Percentiles rank a stretch among this genome's conserved stretches.
Evolutionary conservation across 2,329 filamentous ascomycete species (phyloP).

Genomic region (Volutella citrinella): DNA sequence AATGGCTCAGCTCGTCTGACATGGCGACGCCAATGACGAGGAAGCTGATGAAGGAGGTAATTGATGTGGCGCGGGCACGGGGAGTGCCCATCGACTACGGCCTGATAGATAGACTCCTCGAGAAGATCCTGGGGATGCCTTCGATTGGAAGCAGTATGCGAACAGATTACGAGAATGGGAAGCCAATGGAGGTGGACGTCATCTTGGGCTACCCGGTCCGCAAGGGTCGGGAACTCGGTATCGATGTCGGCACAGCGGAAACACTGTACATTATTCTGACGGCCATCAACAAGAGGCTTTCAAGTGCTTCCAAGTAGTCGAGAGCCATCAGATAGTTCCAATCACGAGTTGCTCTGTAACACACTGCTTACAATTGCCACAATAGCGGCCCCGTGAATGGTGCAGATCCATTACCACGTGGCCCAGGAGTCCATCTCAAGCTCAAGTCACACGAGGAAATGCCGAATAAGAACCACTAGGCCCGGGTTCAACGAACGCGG

Average conservation of each 20-base stretch:
- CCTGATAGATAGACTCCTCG: constrained; percentile 45
- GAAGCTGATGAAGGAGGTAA: constrained; percentile 50
- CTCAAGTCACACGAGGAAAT: too few relatives aligned
- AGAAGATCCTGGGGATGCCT: constrained; percentile 44
- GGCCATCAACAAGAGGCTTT: constrained; percentile 26
- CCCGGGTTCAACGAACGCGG: too few relatives aligned
- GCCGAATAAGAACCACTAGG: too few relatives aligned
- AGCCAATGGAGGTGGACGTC: constrained; percentile 60
- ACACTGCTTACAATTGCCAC: too few relatives aligned
- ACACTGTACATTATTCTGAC: constrained; percentile 34
- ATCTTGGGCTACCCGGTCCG: constrained; percentile 59
- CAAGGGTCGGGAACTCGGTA: constrained; percentile 51
- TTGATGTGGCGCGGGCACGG: constrained; percentile 54
- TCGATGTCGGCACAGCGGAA: constrained; percentile 51
- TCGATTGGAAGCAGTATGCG: constrained; percentile 52
- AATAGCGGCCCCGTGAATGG: too few relatives aligned
- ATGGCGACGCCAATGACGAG: constrained; percentile 47
- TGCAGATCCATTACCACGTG: too few relatives aligned
- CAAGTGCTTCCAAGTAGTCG: background rate
- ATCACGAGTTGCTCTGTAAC: too few relatives aligned
- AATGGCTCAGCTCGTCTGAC: constrained; percentile 43
- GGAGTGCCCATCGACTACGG: constrained; percentile 44
- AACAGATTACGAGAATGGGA: constrained; percentile 53
- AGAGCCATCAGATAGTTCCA: too few relatives aligned
- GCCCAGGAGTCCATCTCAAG: too few relatives aligned